phyloP scores from a whole-genome alignment of 176 grass and related monocot genomes.

The Oryza glumipatula region DNA sequence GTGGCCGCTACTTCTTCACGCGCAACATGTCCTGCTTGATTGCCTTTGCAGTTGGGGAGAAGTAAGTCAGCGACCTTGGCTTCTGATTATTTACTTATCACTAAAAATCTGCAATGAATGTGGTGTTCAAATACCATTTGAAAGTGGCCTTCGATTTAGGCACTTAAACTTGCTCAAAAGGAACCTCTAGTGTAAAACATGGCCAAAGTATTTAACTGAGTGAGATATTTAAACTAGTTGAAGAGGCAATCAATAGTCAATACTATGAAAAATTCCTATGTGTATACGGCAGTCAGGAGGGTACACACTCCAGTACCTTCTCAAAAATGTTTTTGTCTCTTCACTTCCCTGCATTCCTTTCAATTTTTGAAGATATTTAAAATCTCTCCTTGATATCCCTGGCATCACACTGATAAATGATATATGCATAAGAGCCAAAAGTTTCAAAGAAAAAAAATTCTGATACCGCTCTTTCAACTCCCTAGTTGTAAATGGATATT shows the following conservation, averaged over 20 bases:
- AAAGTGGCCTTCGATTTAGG: neutral
- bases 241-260: neutral
- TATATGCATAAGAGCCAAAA: neutral
- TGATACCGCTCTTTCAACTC: neutral
- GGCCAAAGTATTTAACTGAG: neutral
- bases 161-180: neutral
- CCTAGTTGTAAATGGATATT: neutral
- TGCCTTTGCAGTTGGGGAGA: slow-evolving; percentile 78
- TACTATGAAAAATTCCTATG: neutral
- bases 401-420: neutral
- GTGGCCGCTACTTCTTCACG: slow-evolving; percentile 98
- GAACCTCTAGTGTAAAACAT: neutral
- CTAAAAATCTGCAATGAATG: neutral
- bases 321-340: neutral
- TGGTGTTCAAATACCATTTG: neutral
- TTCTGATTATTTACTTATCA: neutral
- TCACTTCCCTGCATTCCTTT: neutral
- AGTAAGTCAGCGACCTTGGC: slow-evolving; percentile 47
- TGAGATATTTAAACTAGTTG: neutral
- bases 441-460: neutral
- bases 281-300: neutral
- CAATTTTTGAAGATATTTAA: no score
- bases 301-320: neutral
- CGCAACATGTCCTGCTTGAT: slow-evolving; percentile 94
- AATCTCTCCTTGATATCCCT: neutral